Evolutionary conservation across 306 rosid genomes (phyloP).

Genomic region (Fagus crenata): DNA sequence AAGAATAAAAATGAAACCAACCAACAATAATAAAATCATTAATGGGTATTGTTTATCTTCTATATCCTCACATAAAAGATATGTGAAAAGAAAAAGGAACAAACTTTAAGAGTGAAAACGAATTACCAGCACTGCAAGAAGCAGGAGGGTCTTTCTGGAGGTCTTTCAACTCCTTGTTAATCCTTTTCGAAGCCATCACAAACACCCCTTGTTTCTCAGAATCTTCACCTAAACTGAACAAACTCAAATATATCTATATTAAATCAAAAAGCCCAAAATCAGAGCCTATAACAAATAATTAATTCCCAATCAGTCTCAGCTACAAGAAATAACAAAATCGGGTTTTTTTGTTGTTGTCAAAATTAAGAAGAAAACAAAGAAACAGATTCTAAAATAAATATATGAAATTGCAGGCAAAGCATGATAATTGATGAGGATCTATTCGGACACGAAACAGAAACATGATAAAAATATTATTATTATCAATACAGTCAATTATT

Average conservation of each 20-base stretch:
- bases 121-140: constrained; percentile 54
- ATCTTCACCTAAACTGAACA: background rate
- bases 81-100: too few relatives aligned
- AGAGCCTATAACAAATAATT: background rate
- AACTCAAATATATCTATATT: background rate
- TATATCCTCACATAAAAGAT: too few relatives aligned
- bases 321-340: too few relatives aligned
- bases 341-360: background rate
- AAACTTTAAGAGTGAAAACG: background rate
- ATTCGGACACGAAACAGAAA: background rate
- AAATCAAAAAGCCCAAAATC: background rate
- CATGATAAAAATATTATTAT: background rate
- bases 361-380: background rate
- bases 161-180: constrained; percentile 56
- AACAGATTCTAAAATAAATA: background rate
- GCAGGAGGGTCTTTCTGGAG: constrained; percentile 53
- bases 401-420: background rate
- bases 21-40: too few relatives aligned
- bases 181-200: constrained; percentile 48
- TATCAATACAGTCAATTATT: background rate
- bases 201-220: background rate
- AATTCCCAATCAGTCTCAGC: too few relatives aligned
- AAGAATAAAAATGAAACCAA: too few relatives aligned
- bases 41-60: too few relatives aligned
- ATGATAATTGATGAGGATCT: background rate